Evolutionary conservation across 176 grass and related monocot species (phyloP).

Genomic region (Tillandsia fasciculata): DNA sequence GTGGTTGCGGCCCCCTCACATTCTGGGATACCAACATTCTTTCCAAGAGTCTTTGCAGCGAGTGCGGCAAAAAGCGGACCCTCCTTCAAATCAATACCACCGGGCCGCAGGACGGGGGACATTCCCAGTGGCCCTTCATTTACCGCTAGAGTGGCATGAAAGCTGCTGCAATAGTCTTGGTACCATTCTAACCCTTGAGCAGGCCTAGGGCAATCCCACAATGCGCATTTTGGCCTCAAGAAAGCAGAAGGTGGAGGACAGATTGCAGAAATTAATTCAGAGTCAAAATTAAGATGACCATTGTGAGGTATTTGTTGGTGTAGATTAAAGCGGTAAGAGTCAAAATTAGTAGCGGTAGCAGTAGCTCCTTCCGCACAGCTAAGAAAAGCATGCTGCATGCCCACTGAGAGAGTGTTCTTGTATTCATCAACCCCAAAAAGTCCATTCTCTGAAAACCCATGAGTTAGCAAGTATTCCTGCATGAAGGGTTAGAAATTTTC

Average conservation of each 20-base stretch:
- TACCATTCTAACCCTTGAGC: constrained; percentile 21
- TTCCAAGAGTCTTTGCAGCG: constrained; percentile 10
- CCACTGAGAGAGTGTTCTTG: background rate
- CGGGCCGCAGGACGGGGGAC: constrained; percentile 16
- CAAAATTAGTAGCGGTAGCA: constrained; percentile 7
- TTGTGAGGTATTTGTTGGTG: constrained; percentile 18
- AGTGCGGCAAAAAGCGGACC: constrained; percentile 21
- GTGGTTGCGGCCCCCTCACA: constrained; percentile 20
- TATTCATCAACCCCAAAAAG: background rate
- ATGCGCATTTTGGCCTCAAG: constrained; percentile 22
- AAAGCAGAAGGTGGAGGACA: constrained; percentile 20
- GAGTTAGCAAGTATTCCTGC: constrained; percentile 16
- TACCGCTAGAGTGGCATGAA: constrained; percentile 21
- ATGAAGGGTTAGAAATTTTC: constrained; percentile 1
- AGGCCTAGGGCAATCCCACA: constrained; percentile 25
- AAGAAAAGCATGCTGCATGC: constrained; percentile 1
- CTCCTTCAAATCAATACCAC: constrained; percentile 22
- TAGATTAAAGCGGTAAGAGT: constrained; percentile 15
- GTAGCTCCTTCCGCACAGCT: constrained; percentile 6
- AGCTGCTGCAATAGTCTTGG: constrained; percentile 20
- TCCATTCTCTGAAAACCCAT: constrained; percentile 1
- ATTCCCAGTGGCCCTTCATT: constrained; percentile 25
- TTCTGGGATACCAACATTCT: constrained; percentile 22
- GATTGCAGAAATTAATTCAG: constrained; percentile 12
- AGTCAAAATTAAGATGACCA: constrained; percentile 6